A percentile compares a stretch with the other conserved stretches of the same genome.
Evolutionary conservation across 495 filamentous ascomycete genomes (phyloP).

Genomic region (Penicillium daleae): DNA sequence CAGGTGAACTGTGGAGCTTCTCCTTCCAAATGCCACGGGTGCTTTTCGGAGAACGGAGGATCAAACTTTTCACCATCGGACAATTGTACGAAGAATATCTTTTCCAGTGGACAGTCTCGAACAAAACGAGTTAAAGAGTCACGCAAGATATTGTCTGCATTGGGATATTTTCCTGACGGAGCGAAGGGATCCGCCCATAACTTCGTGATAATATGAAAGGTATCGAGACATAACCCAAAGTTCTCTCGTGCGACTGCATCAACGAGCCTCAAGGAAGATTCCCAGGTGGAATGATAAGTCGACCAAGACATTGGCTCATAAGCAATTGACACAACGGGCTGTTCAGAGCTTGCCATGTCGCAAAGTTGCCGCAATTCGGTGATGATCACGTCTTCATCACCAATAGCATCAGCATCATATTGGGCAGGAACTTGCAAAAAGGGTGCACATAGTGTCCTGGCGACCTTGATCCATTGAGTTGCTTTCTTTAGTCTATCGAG

Average conservation of each 20-base stretch:
- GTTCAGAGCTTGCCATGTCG: slow-evolving; percentile 56
- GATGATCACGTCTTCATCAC: slow-evolving; percentile 59
- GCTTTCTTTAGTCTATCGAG: slow-evolving; percentile 63
- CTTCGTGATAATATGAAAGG: slow-evolving; percentile 66
- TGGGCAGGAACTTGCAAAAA: slow-evolving; percentile 70
- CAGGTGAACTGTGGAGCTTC: slow-evolving; percentile 75
- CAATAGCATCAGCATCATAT: slow-evolving; percentile 57
- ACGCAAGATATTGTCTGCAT: slow-evolving; percentile 56
- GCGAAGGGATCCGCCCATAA: slow-evolving; percentile 66
- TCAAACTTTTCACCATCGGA: slow-evolving; percentile 68
- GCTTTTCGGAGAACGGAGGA: slow-evolving; percentile 59
- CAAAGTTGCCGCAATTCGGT: slow-evolving; percentile 62
- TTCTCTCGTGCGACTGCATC: slow-evolving; percentile 61
- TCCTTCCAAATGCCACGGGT: slow-evolving; percentile 63
- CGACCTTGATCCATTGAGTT: slow-evolving; percentile 67
- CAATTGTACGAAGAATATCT: slow-evolving; percentile 75
- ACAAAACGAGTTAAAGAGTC: slow-evolving; percentile 60
- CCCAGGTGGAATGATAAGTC: slow-evolving; percentile 65
- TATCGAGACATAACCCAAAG: slow-evolving; percentile 72
- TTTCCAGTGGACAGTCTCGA: slow-evolving; percentile 56
- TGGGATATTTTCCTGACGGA: slow-evolving; percentile 49
- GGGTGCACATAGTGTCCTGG: slow-evolving; percentile 59
- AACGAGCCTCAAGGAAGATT: slow-evolving; percentile 62
- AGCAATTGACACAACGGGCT: slow-evolving; percentile 58
- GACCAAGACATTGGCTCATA: slow-evolving; percentile 73